Base-by-base conservation (phyloP, 352 stramenopile species). In the Phytophthora pseudosyringae region DNA sequence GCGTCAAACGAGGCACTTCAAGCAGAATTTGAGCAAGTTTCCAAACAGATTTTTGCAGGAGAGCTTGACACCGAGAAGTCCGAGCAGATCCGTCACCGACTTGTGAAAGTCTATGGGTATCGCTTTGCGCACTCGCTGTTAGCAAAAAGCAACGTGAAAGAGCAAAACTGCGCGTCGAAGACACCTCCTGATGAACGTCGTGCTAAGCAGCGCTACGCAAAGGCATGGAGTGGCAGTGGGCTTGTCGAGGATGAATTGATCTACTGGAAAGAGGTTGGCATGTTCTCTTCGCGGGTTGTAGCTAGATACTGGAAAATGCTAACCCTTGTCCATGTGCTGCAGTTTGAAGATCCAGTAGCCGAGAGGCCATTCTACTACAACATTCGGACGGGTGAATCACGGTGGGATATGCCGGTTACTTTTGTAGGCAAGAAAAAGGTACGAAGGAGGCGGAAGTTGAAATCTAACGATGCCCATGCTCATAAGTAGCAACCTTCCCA, bases 361-460 rank as follows among this genome's bases (percentile, higher is more conserved):
- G 78, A 78, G 21, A 70, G 53, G 29, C 44, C 70, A 18, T 91
- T 91, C 67, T 90, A 91, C 60, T 83, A 89, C 65, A 91, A 91
- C 46, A 55, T 88, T 48, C 82, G 82, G 13, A 91, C 82, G 5
- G 82, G 82, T 1, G 80, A 91, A 56, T 88, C 80, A 15, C 72
- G 74, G 13, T 91, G 82, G 82, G 75, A 88, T 18, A 75, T 64
- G 10, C 82, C 82, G 26, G 29, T 51, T 21, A 82, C 73, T 32
- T 64, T 86, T 29, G 58, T 82, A 16, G 32, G 59, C 11, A 79
- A 64, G 40, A 85, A 73, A 29, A 80, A 61, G 35, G 61, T 43
- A 25, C 39, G 55, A 38, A 44, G 29, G 40, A 66, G 49, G 49
- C 59, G 40, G 18, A 67, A 71, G 39, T 16, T 36, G 26, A 56